phyloP scores from a whole-genome alignment of 352 stramenopile genomes.

The Ochromonadaceae sp. region DNA sequence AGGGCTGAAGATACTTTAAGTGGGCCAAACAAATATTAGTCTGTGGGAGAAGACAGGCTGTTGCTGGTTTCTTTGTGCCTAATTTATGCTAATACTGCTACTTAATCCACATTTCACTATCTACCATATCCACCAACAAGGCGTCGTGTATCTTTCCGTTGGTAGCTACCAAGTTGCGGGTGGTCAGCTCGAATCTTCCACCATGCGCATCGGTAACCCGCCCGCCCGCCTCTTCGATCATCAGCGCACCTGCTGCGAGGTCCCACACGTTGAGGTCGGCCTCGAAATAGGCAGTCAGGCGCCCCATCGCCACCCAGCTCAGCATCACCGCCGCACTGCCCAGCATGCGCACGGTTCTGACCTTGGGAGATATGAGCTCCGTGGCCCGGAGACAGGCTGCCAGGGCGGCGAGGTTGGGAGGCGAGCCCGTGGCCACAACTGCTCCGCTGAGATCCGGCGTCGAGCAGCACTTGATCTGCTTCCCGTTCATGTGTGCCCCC shows the following conservation, averaged over 20 bases:
- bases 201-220: constrained; percentile 51
- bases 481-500: constrained; percentile 47
- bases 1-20: no score
- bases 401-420: constrained; percentile 12
- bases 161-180: constrained; percentile 55
- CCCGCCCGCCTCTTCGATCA: constrained; percentile 66
- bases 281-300: constrained; percentile 41
- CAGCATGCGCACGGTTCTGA: background rate
- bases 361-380: background rate
- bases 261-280: constrained; percentile 43
- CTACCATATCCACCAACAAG: no score
- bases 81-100: no score
- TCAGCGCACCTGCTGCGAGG: constrained; percentile 56
- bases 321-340: constrained; percentile 53
- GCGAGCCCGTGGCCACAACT: constrained; percentile 14
- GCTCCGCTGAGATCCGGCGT: constrained; percentile 18
- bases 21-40: no score
- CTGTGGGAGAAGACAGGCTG: no score
- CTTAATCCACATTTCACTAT: no score
- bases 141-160: constrained; percentile 54
- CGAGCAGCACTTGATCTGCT: background rate
- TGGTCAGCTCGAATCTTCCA: constrained; percentile 51
- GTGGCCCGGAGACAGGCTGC: constrained; percentile 26
- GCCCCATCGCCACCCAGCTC: constrained; percentile 59
- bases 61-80: no score